Percentiles rank a stretch among this genome's conserved stretches.
These are phyloP conservation scores for Fusarium redolens DNA, from an alignment of 2,329 filamentous ascomycete species.

Conservation along the genomic window DNA sequence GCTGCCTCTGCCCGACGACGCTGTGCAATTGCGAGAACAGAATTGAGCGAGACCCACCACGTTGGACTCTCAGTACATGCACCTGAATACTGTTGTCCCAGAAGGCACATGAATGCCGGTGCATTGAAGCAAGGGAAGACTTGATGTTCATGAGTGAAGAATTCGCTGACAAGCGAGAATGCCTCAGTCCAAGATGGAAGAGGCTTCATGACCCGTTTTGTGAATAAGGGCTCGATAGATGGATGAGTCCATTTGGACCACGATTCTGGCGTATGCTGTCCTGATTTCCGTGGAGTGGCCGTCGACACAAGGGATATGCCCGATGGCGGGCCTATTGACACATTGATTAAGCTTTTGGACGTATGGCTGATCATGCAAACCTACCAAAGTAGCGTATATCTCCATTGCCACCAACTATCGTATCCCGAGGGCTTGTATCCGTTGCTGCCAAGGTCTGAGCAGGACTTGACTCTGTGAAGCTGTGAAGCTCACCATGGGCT, in stretches of 20 bases:
- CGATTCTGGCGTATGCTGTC: neutral
- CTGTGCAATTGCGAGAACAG: neutral
- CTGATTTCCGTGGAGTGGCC: neutral
- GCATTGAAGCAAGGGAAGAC: neutral
- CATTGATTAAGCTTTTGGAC: neutral
- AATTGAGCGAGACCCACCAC: neutral
- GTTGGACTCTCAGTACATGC: neutral
- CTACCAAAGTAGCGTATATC: conserved; percentile 1
- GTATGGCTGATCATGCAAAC: neutral
- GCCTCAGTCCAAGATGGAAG: neutral
- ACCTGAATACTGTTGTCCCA: neutral
- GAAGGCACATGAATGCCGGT: neutral
- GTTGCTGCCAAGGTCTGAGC: neutral
- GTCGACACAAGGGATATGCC: neutral
- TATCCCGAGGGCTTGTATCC: neutral
- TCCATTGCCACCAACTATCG: neutral
- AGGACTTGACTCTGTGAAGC: neutral
- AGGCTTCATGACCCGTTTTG: neutral
- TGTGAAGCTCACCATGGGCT: neutral
- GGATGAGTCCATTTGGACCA: neutral
- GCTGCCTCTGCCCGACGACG: neutral
- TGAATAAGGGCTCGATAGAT: neutral
- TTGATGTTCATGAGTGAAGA: neutral
- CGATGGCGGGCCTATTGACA: neutral
- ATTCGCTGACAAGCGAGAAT: neutral